These are phyloP conservation scores for Puccinia novopanici DNA, from an alignment of 1,284 basidiomycete species.

Conservation along the genomic window DNA sequence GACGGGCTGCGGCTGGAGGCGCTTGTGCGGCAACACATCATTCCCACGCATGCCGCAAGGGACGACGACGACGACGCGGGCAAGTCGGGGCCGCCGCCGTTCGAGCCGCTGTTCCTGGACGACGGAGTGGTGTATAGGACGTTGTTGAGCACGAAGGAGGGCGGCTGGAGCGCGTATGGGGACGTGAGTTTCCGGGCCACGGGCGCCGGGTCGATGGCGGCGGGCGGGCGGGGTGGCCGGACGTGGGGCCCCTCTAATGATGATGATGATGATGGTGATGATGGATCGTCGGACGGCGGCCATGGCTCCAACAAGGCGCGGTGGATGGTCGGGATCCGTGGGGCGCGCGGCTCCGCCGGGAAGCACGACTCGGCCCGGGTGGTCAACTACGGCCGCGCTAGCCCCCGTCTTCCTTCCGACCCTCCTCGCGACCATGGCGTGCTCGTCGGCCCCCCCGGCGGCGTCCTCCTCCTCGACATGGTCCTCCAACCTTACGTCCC, in stretches of 20 bases:
- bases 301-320: conserved; percentile 56
- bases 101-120: conserved; percentile 70
- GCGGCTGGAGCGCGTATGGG: conserved; percentile 67
- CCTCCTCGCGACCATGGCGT: neutral
- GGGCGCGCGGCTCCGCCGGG: conserved; percentile 74
- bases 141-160: conserved; percentile 64
- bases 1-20: conserved; percentile 63
- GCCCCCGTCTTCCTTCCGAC: conserved; percentile 57
- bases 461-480: conserved; percentile 13
- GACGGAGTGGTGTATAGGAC: conserved; percentile 75
- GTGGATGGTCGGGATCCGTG: conserved; percentile 85
- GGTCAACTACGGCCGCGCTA: conserved; percentile 77
- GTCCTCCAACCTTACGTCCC: conserved; percentile 32
- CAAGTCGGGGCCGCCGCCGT: conserved; percentile 52
- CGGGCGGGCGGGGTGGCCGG: too few relatives aligned
- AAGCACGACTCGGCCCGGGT: conserved; percentile 75
- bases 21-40: conserved; percentile 85
- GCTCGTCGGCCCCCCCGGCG: neutral
- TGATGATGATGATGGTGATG: conserved; percentile 76
- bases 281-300: too few relatives aligned
- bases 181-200: conserved; percentile 73
- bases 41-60: conserved; percentile 63
- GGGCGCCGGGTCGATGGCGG: too few relatives aligned
- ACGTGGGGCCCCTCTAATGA: conserved; percentile 59
- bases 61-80: conserved; percentile 23